A percentile compares a stretch with the other conserved stretches of the same genome.
These are phyloP conservation scores for Triticum urartu DNA, from an alignment of 176 grass and related monocot genomes.

Conservation along the genomic window DNA sequence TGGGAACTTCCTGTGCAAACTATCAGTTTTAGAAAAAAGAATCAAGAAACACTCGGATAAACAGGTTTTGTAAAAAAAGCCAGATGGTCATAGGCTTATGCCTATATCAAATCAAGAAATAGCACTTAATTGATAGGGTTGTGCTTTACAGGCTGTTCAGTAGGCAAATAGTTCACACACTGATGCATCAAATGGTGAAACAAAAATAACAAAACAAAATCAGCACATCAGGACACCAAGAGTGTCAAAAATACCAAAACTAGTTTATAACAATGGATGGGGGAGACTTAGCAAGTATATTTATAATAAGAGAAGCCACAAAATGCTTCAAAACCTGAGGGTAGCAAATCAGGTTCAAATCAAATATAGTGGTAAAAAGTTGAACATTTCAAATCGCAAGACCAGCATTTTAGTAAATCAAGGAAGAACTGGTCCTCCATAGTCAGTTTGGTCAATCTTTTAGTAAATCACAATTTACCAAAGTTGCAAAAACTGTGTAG, in stretches of 20 bases:
- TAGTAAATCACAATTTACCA: neutral
- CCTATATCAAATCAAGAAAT: neutral
- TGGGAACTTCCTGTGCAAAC: constrained; percentile 14
- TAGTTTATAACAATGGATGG: neutral
- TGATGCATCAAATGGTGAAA: neutral
- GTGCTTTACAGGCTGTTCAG: neutral
- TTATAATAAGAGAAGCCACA: neutral
- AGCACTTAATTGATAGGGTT: neutral
- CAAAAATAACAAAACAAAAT: constrained; percentile 2
- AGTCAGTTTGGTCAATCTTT: neutral
- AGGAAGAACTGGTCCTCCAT: neutral
- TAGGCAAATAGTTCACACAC: neutral
- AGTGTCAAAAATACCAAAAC: constrained; percentile 4
- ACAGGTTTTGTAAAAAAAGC: neutral
- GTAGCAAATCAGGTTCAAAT: neutral
- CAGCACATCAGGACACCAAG: neutral
- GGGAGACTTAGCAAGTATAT: neutral
- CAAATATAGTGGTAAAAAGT: neutral
- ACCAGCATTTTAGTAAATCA: neutral
- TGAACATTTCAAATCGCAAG: neutral
- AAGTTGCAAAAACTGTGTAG: neutral
- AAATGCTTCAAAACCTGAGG: constrained; percentile 2
- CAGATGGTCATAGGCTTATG: neutral
- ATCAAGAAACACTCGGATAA: neutral
- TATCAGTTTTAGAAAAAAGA: neutral